Evolutionary conservation across 2,329 filamentous ascomycete species (phyloP).

Genomic region (Xylariaceae sp.): DNA sequence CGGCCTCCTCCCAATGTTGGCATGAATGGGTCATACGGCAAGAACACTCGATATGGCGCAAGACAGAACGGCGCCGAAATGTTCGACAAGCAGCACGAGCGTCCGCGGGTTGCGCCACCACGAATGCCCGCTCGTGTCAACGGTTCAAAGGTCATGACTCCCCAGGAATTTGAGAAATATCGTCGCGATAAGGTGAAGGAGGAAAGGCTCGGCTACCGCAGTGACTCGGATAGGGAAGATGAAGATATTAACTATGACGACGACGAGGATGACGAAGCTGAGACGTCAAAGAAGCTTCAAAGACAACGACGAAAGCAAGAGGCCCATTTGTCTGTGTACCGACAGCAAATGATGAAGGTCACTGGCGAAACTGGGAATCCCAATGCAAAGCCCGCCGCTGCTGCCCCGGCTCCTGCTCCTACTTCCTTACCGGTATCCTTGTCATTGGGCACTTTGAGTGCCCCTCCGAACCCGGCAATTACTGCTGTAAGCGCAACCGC

Average conservation of each 20-base stretch:
- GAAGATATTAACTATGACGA: slow-evolving; percentile 47
- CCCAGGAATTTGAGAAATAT: slow-evolving; percentile 78
- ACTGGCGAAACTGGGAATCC: slow-evolving; percentile 63
- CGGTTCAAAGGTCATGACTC: slow-evolving; percentile 80
- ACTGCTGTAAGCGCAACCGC: slow-evolving; percentile 36
- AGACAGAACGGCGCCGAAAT: slow-evolving; percentile 49
- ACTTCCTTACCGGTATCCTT: slow-evolving; percentile 37
- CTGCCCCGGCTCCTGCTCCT: no score
- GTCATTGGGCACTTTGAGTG: slow-evolving; percentile 59
- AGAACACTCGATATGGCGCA: slow-evolving; percentile 30
- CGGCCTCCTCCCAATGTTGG: slow-evolving; percentile 24
- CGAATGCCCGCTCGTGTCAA: slow-evolving; percentile 45
- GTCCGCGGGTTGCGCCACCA: slow-evolving; percentile 36
- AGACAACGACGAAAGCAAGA: slow-evolving; percentile 83
- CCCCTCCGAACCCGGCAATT: slow-evolving; percentile 35
- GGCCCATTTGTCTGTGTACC: slow-evolving; percentile 81
- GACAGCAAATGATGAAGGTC: slow-evolving; percentile 95
- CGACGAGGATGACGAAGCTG: slow-evolving; percentile 69
- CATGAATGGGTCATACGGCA: slow-evolving; percentile 31
- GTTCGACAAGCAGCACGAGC: slow-evolving; percentile 45
- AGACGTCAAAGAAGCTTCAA: slow-evolving; percentile 66
- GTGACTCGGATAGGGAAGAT: slow-evolving; percentile 40
- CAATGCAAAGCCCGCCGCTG: slow-evolving; percentile 43
- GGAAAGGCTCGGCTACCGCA: slow-evolving; percentile 39
- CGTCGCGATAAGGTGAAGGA: slow-evolving; percentile 67